Base-by-base conservation (phyloP, 768 basidiomycete genomes). In the Pleurotus citrinopileatus region DNA sequence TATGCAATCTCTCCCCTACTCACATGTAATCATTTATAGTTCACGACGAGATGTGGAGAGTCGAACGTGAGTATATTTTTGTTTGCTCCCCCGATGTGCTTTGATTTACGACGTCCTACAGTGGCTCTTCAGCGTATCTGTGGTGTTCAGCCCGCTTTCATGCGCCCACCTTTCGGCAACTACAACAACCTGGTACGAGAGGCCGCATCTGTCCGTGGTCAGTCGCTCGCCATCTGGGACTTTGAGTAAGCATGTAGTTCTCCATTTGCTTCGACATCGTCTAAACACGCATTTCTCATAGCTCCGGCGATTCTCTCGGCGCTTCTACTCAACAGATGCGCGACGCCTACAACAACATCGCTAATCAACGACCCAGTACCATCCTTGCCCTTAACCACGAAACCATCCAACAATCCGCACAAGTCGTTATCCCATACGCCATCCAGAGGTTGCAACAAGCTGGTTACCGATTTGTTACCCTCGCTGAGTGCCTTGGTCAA, bases 31-130 rank as follows among this genome's bases (percentile, higher is more conserved):
- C n/a, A 17, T 27, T 20, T 25, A 3, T 42, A 78, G 74, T 77
- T 38, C 73, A 77, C 38, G 64, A 74, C 53, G 72, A 78, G 57
- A 74, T 77, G 73, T 76, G 69, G 71, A 63, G 58, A 13, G 72
- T 75, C 22, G 75, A 79, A 59, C 66, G 76, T 76, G 58, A 60
- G 74, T 54, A 9, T 13, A 27, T 42, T 34, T 7, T 25, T 8
- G 29, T 32, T 32, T 32, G 13, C 7, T 12, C 2, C 2, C 5
- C 17, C 38, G 5, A 40, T 10, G 1, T 34, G 2, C 32, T 34
- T 1, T 40, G 23, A 23, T 4, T 22, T 50, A 5, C 29, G 28
- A 7, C 23, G 17, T 51, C 32, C 8, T 9, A 6, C 20, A 75
- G 72, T 61, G 62, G 74, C 72, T 1, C 56, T 71, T 4, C 40